Percentiles rank a stretch among this genome's conserved stretches.
Conservation (phyloP, 805 yeast species). For the Tetrapisispora fleetii region DNA sequence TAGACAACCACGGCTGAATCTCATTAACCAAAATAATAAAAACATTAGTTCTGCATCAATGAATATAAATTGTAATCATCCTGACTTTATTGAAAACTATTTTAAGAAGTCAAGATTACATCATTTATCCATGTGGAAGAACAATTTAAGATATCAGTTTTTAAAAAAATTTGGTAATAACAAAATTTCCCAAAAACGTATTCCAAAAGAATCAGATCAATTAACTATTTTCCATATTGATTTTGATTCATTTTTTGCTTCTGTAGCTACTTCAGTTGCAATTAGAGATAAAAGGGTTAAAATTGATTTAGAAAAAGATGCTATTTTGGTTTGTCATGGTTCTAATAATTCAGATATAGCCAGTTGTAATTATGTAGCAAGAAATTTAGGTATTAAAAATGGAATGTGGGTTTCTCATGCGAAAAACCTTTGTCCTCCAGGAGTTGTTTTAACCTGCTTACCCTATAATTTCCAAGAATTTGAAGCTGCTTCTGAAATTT, state of each 20-base stretch:
- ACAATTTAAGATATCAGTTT: constrained; percentile 56
- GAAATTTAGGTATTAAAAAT: constrained; percentile 66
- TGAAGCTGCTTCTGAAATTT: constrained; percentile 49
- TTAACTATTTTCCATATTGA: constrained; percentile 65
- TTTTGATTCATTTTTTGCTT: constrained; percentile 89
- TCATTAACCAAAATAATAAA: constrained; percentile 5
- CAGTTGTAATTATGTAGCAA: constrained; percentile 82
- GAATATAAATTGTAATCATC: constrained; percentile 56
- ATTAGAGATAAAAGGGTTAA: constrained; percentile 34
- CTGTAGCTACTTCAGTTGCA: constrained; percentile 57
- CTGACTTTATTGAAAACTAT: constrained; percentile 60
- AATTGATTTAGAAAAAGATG: constrained; percentile 35
- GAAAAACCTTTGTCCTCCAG: constrained; percentile 46
- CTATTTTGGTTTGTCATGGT: constrained; percentile 54
- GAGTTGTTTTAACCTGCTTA: constrained; percentile 39
- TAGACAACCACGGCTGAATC: constrained; percentile 41
- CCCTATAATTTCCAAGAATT: constrained; percentile 70
- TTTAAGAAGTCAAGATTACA: constrained; percentile 80
- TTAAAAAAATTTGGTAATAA: constrained; percentile 36
- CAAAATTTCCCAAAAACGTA: constrained; percentile 5
- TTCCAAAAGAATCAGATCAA: constrained; percentile 5
- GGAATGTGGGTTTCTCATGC: constrained; percentile 88
- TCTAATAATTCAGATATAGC: constrained; percentile 61
- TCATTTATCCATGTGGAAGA: constrained; percentile 81
- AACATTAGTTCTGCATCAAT: not conserved